These are phyloP conservation scores for Porodaedalea pini DNA, from an alignment of 1,284 basidiomycete species.

Conservation along the genomic window DNA sequence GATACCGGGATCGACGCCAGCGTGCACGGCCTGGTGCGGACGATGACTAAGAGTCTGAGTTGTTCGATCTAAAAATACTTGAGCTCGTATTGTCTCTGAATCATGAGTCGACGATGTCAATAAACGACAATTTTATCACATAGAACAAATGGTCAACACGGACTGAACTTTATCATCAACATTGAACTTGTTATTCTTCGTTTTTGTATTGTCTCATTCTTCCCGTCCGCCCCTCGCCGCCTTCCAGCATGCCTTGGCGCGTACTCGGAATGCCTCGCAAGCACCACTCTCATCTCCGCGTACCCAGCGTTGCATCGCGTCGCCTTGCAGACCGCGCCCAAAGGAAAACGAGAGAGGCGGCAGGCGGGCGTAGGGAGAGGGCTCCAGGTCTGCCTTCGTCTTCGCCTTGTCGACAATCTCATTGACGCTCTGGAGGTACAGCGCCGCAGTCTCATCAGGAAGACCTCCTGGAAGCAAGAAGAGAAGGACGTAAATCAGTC, in stretches of 20 bases:
- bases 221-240: conserved; percentile 33
- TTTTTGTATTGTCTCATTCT: background rate
- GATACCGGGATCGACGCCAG: too few relatives aligned
- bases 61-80: too few relatives aligned
- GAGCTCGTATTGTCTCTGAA: too few relatives aligned
- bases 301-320: conserved; percentile 45
- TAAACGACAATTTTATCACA: too few relatives aligned
- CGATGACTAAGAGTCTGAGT: too few relatives aligned
- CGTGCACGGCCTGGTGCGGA: too few relatives aligned
- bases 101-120: too few relatives aligned
- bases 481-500: conserved; percentile 22
- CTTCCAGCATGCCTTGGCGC: conserved; percentile 41
- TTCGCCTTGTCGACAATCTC: conserved; percentile 10
- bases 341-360: conserved; percentile 48
- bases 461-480: conserved; percentile 21
- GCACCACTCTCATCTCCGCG: conserved; percentile 40
- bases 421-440: conserved; percentile 25
- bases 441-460: conserved; percentile 21
- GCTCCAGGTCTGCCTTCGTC: background rate
- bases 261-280: conserved; percentile 38
- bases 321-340: conserved; percentile 47
- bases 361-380: conserved; percentile 36
- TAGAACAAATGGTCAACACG: too few relatives aligned
- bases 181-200: too few relatives aligned
- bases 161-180: too few relatives aligned